These are phyloP conservation scores for Trichoderma gamsii DNA, from an alignment of 495 filamentous ascomycete genomes.

Conservation along the genomic window DNA sequence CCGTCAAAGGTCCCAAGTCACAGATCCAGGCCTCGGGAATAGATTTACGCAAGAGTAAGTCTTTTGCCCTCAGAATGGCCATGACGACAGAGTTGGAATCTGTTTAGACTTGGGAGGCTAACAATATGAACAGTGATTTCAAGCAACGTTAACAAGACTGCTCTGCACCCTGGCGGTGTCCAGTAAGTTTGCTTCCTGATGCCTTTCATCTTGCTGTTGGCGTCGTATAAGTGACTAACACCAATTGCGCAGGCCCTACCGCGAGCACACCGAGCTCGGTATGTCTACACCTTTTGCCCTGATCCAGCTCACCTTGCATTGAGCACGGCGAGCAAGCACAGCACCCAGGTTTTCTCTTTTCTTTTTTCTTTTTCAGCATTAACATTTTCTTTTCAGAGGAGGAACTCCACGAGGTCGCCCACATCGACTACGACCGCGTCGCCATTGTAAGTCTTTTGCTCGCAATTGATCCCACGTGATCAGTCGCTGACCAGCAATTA, in stretches of 20 bases:
- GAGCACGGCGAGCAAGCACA: not conserved
- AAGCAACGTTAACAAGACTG: slow-evolving; percentile 79
- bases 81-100: not conserved
- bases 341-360: not conserved
- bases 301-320: not conserved
- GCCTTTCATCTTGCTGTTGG: slow-evolving; percentile 20
- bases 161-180: slow-evolving; percentile 83
- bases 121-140: slow-evolving; percentile 52
- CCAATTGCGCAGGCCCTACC: slow-evolving; percentile 50
- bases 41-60: slow-evolving; percentile 38
- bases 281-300: slow-evolving; percentile 20
- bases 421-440: slow-evolving; percentile 99
- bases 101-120: slow-evolving; percentile 8
- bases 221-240: slow-evolving; percentile 30
- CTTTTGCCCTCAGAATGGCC: not conserved
- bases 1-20: slow-evolving; percentile 42
- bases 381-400: slow-evolving; percentile 51
- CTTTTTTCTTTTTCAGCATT: not conserved
- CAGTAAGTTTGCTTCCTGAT: slow-evolving; percentile 54
- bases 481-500: slow-evolving; percentile 13
- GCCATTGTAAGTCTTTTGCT: slow-evolving; percentile 67
- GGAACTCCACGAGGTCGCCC: slow-evolving; percentile 94
- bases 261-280: slow-evolving; percentile 86
- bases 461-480: slow-evolving; percentile 15
- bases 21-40: slow-evolving; percentile 33